Base-by-base conservation (phyloP, 352 stramenopile genomes). In the Pythium aristosporum region DNA sequence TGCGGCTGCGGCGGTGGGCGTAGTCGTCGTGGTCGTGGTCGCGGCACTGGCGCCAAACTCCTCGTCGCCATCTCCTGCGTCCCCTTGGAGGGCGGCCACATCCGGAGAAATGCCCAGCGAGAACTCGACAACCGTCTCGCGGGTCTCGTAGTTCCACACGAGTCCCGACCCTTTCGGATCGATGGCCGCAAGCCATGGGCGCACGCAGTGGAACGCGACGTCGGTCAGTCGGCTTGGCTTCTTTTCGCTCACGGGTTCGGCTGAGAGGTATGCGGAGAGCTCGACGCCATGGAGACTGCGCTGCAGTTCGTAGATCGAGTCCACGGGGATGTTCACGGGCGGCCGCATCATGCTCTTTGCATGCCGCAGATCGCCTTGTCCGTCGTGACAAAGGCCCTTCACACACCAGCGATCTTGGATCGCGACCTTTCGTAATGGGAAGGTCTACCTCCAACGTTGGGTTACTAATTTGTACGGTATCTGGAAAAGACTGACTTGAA, bases 101-200 rank as follows among this genome's bases (percentile, higher is more conserved):
- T 81, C 69, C 39, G 81, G 71, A 1, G 77, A 80, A 25, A 82
- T 77, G 12, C 83, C 76, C 20, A 92, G 69, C 42, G 82, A 83
- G 41, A 94, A 91, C 63, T 88, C 77, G 16, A 63, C 67, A 30
- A 92, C 70, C 13, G 83, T 52, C 36, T 94, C 82, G 0, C 71
- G 69, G 2, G 78, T 91, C 41, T 92, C 80, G 23, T 85, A 88
- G 71, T 92, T 83, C 85, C 83, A 92, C 2, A 91, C 79, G 21
- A 88, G 20, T 0, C 80, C 80, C 12, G 56, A 66, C 6, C 85
- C 81, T 51, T 86, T 91, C 12, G 74, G 61, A 36, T 94, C 85
- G 48, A 92, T 72, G 2, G 78, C 78, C 10, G 82, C 83, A 37
- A 89, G 58, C 85, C 85, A 94, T 15, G 80, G 78, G 9, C 81